Conservation (phyloP, 192 early-diverging fungal genomes). For the Gigaspora rosea region DNA sequence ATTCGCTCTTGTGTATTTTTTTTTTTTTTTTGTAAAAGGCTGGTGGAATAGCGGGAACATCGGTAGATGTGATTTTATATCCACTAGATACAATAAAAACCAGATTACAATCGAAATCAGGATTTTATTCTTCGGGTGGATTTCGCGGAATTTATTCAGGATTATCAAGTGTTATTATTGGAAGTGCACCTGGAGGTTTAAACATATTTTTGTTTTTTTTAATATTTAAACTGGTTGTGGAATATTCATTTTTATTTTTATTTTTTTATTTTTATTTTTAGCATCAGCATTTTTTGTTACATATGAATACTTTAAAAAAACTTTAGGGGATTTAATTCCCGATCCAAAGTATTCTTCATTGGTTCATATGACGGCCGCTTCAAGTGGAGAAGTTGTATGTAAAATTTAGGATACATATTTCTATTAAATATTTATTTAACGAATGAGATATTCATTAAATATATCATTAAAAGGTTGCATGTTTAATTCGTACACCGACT, state of each 20-base stretch:
- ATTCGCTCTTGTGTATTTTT: too few relatives aligned
- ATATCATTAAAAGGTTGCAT: slow-evolving; percentile 64
- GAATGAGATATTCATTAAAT: background rate
- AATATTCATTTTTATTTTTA: background rate
- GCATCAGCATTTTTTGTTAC: slow-evolving; percentile 90
- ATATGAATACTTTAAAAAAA: slow-evolving; percentile 81
- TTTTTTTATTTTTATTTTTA: slow-evolving; percentile 29
- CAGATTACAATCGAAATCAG: slow-evolving; percentile 81
- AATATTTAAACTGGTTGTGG: too few relatives aligned
- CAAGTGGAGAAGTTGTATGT: slow-evolving; percentile 84
- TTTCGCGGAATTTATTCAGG: slow-evolving; percentile 91
- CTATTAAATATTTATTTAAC: slow-evolving; percentile 21
- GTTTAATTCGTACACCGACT: slow-evolving; percentile 90
- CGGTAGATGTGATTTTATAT: slow-evolving; percentile 91
- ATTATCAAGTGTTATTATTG: slow-evolving; percentile 86
- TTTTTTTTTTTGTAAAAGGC: slow-evolving; percentile 42
- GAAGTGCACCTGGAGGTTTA: slow-evolving; percentile 85
- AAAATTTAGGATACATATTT: background rate
- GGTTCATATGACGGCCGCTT: slow-evolving; percentile 88
- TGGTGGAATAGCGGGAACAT: slow-evolving; percentile 88
- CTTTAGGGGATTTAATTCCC: slow-evolving; percentile 43
- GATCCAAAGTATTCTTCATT: slow-evolving; percentile 58
- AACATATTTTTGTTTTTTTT: too few relatives aligned
- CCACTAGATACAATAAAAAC: slow-evolving; percentile 99
- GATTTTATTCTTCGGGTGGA: slow-evolving; percentile 84